phyloP scores from a whole-genome alignment of 805 yeast species.

The Yarrowia keelungensis region DNA sequence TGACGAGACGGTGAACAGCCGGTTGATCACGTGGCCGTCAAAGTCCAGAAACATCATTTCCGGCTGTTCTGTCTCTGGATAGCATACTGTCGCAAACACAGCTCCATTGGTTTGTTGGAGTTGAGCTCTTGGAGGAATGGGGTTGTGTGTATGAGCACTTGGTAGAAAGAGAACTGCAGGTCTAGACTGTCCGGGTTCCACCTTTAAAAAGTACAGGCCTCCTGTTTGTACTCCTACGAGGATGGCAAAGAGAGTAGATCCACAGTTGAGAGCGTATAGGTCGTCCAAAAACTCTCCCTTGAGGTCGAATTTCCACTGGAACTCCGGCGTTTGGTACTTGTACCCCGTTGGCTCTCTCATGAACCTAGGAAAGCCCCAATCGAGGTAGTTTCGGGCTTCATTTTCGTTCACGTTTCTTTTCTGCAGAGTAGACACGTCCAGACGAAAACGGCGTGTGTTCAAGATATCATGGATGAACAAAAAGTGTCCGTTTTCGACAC shows the following conservation, averaged over 20 bases:
- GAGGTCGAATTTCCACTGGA: conserved; percentile 6
- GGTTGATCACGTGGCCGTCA: background rate
- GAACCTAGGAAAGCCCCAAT: conserved; percentile 21
- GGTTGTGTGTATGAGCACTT: background rate
- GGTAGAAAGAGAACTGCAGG: conserved; percentile 15
- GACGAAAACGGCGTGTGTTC: background rate
- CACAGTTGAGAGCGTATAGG: background rate
- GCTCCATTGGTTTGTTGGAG: conserved; percentile 16
- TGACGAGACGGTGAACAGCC: conserved; percentile 13
- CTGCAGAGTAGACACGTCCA: background rate
- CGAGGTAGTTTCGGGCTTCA: conserved; percentile 5
- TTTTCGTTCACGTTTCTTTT: conserved; percentile 5
- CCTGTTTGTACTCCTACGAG: conserved; percentile 3
- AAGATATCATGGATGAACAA: background rate
- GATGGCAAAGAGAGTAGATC: conserved; percentile 5
- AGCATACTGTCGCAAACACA: conserved; percentile 12
- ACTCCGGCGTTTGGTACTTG: conserved; percentile 1
- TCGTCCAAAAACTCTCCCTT: conserved; percentile 19
- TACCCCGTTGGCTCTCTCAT: conserved; percentile 12
- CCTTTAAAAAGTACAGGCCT: conserved; percentile 3
- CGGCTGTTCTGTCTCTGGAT: background rate
- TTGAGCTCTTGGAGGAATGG: conserved; percentile 27
- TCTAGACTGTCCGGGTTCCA: background rate
- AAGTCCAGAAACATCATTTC: conserved; percentile 12
- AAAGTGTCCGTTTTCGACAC: conserved; percentile 2